Conservation (phyloP, 148 eudicot species). For the Hydrangea macrophylla region DNA sequence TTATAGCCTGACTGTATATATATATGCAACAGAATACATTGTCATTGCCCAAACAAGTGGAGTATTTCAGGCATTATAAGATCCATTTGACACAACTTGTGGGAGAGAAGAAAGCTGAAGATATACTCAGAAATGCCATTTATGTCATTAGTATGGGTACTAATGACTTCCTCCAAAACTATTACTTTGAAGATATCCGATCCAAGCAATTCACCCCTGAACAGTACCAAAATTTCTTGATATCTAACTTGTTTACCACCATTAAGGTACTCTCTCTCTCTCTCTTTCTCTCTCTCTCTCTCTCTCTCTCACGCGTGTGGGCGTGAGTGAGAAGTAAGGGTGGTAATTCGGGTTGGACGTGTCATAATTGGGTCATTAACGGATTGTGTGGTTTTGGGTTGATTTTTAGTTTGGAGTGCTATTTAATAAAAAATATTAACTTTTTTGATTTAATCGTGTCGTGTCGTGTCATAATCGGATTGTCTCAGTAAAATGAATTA, state of each 20-base stretch:
- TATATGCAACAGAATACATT: constrained; percentile 25
- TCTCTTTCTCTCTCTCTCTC: too few relatives aligned
- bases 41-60: constrained; percentile 30
- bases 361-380: too few relatives aligned
- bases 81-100: constrained; percentile 23
- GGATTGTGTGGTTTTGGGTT: too few relatives aligned
- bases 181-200: constrained; percentile 33
- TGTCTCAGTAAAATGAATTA: too few relatives aligned
- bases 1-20: too few relatives aligned
- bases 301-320: too few relatives aligned
- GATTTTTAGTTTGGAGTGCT: too few relatives aligned
- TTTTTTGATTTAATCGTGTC: too few relatives aligned
- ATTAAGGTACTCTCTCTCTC: constrained; percentile 28
- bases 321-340: too few relatives aligned
- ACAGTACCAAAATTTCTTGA: constrained; percentile 36
- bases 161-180: constrained; percentile 48
- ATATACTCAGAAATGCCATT: constrained; percentile 26
- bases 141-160: constrained; percentile 39
- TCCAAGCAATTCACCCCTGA: constrained; percentile 31
- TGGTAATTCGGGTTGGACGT: too few relatives aligned
- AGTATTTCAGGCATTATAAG: constrained; percentile 40
- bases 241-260: constrained; percentile 21
- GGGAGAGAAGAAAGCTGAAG: constrained; percentile 23
- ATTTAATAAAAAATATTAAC: too few relatives aligned
- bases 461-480: too few relatives aligned